Percentiles rank a stretch among this genome's conserved stretches.
Evolutionary conservation across 805 yeast species (phyloP).

Genomic region (Maudiozyma turicensis): DNA sequence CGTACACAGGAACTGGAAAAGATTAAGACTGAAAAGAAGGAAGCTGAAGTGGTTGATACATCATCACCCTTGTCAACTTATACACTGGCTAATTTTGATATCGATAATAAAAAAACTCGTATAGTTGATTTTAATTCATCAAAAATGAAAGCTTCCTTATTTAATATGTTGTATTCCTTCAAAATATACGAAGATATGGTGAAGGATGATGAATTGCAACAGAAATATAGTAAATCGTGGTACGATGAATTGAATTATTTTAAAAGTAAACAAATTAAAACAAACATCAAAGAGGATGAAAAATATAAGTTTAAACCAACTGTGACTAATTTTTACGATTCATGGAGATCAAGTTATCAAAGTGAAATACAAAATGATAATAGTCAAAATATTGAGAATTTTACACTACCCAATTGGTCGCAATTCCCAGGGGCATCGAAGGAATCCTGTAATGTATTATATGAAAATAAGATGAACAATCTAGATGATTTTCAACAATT

Average conservation of each 20-base stretch:
- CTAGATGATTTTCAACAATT: slow-evolving; percentile 17
- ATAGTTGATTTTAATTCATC: slow-evolving; percentile 7
- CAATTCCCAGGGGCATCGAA: slow-evolving; percentile 16
- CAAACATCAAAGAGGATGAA: not conserved
- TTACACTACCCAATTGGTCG: slow-evolving; percentile 22
- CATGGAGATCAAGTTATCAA: slow-evolving; percentile 15
- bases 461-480: slow-evolving; percentile 15
- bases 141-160: slow-evolving; percentile 19
- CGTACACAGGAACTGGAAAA: slow-evolving; percentile 6
- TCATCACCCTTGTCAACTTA: not conserved
- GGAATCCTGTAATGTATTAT: slow-evolving; percentile 11
- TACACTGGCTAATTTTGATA: not conserved
- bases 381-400: slow-evolving; percentile 14
- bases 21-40: not conserved
- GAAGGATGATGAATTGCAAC: not conserved
- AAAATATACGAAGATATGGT: slow-evolving; percentile 15
- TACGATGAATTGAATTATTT: not conserved
- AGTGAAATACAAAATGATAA: slow-evolving; percentile 6
- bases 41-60: not conserved
- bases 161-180: slow-evolving; percentile 23
- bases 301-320: not conserved
- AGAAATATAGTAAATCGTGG: slow-evolving; percentile 8
- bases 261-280: not conserved
- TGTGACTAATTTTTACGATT: slow-evolving; percentile 13
- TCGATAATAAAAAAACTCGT: not conserved